phyloP scores from a whole-genome alignment of 139 green algal genomes.

The Nannochloris sp. region DNA sequence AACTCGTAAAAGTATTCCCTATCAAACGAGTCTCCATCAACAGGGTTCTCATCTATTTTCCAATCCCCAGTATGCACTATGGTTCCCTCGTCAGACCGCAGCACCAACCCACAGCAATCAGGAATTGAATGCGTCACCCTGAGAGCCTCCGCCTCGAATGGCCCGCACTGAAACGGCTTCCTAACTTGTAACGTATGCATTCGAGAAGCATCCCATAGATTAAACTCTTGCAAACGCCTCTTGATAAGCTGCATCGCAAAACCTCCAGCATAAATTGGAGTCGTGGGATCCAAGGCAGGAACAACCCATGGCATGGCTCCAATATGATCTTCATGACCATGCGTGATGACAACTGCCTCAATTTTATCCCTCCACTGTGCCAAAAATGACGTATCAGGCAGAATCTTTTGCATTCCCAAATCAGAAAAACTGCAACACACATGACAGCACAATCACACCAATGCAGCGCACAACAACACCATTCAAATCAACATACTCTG shows the following conservation, averaged over 20 bases:
- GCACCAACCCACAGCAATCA: slow-evolving; percentile 90
- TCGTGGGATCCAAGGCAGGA: slow-evolving; percentile 80
- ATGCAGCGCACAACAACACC: neutral
- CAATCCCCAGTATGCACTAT: slow-evolving; percentile 95
- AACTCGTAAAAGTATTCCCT: slow-evolving; percentile 72
- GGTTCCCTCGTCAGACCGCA: slow-evolving; percentile 78
- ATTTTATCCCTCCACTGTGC: slow-evolving; percentile 92
- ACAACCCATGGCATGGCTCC: slow-evolving; percentile 89
- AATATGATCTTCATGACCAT: slow-evolving; percentile 98
- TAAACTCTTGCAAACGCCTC: slow-evolving; percentile 82
- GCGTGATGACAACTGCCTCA: slow-evolving; percentile 94
- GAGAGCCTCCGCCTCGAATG: slow-evolving; percentile 78
- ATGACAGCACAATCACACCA: neutral
- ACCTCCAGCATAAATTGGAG: slow-evolving; percentile 75
- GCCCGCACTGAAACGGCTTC: slow-evolving; percentile 54
- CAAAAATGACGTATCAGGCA: slow-evolving; percentile 94
- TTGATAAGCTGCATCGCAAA: slow-evolving; percentile 95
- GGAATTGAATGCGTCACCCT: slow-evolving; percentile 97
- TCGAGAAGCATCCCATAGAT: slow-evolving; percentile 71
- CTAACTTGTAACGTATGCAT: slow-evolving; percentile 67
- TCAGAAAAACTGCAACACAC: slow-evolving; percentile 71
- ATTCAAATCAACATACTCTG: slow-evolving; percentile 60
- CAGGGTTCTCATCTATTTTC: slow-evolving; percentile 96
- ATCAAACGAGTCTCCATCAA: slow-evolving; percentile 90
- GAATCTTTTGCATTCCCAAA: slow-evolving; percentile 94